Base-by-base conservation (phyloP, 2,329 filamentous ascomycete species). In the Fusarium sp. region DNA sequence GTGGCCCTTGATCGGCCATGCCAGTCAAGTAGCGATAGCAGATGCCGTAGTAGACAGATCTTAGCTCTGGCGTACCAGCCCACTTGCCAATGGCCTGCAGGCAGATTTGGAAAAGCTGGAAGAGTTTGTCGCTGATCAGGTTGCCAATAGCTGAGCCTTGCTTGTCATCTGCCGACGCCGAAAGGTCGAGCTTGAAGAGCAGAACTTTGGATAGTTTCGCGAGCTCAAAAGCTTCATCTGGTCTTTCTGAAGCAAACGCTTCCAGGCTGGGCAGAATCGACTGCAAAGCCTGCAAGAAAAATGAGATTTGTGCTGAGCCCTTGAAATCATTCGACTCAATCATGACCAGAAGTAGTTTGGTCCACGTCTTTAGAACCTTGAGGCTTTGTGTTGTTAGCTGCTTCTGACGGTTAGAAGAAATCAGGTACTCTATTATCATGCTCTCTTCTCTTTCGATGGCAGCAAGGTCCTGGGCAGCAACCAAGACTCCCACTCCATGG, bases 21-120 rank as follows among this genome's bases (percentile, higher is more conserved):
- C 91, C 90, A 7, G 89, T 89, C 55, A 97, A 86, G 78, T 97
- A 97, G 22, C 92, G 90, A 78, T 95, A 95, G 82, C 92, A 95
- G 74, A 97, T 97, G 75, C 92, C 92, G 80, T 98, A 99, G 81
- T 97, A 95, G 24, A 92, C 87, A 62, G 96, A 90, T 53, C 96
- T 90, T 42, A 99, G 83, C 58, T 90, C 86, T 18, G 92, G 84
- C 56, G 88, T 90, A 7, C 91, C 90, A 3, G 90, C 87, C 76
- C 92, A 91, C 66, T 92, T 90, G 70, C 91, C 89, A 58, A 97
- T 91, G 8, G 94, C 93, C 73, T 91, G 88, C 16, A 98, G 85
- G 67, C 93, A 95, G 42, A 94, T 89, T 68, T 97, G 92, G 85
- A 99, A 98, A 6, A 98, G 87, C 77, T 97, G 92, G 77, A 94